Base-by-base conservation (phyloP, 1,284 basidiomycete genomes). In the Cryptococcus deneoformans region DNA sequence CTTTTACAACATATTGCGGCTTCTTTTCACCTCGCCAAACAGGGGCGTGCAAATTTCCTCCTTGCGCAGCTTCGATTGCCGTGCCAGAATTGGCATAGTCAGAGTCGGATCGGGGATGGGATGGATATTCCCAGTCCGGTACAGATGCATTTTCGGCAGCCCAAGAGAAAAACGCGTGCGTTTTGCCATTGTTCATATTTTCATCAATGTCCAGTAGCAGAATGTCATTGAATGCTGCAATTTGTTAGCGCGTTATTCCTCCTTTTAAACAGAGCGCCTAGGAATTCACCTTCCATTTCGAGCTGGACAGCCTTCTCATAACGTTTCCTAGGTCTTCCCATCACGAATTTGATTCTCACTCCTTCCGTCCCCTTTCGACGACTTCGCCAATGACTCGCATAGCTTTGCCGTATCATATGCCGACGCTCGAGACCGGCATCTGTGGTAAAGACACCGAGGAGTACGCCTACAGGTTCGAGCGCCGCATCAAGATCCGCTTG, bases 81-180 rank as follows among this genome's bases (percentile, higher is more conserved):
- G 29, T 29, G 29, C 29, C 29, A 29, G 29, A 29, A 29, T 29
- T 29, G 14, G 46, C 16, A 11, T 14, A 9, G 14, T 7, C 14
- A 4, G 14, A 29, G 36, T 10, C 10, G 8, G 54, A 36, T 6
- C 59, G 51, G n/a, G 56, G 57, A 29, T 56, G 59, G 3, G 50
- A 20, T 14, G 3, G 63, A 43, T 70, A 71, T 53, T 70, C 63
- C 58, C 64, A 73, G 46, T 71, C 60, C 39, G 95, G 95, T 1
- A 98, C 91, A 80, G 89, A 94, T 7, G 93, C 94, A 69, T 92
- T 87, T 68, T 87, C 84, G 42, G 90, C 85, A 5, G 95, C 92
- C 81, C 80, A 82, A 3, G 69, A 69, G 61, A 82, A 78, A 67
- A 73, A 82, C 3, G 73, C 74, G 59, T 77, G 75, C 29, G 80